Evolutionary conservation across 2,329 filamentous ascomycete species (phyloP), one percentile per base, ranked within the genome.

Genomic region (Talaromyces piceae): DNA sequence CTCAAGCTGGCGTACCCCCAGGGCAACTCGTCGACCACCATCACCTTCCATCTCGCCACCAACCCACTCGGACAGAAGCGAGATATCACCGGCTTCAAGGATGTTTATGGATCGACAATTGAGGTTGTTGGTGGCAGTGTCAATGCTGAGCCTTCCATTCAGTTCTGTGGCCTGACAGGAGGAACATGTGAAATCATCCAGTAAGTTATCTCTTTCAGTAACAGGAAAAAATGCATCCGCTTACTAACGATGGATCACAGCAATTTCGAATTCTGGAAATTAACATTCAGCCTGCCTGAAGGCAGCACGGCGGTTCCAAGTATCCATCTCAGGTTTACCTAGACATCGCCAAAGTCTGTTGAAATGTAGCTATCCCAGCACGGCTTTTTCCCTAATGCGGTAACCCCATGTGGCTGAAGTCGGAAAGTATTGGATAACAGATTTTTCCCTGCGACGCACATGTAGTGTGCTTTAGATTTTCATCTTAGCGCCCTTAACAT

Each of bases 1-100:
- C 63, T 84, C 5, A 72, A 70, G 9, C 60, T 84, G 2, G 73
- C 73, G 0, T 84, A 84, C 55, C 80, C 80, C 0, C 56, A 66
- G 12, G 80, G 78, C 1, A 78, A 74, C 41, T 59, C 67, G 0
- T 66, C 64, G 3, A 78, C 75, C 22, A 64, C 72, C 13, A 82
- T 82, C 59, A 73, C 70, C 1, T 70, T 82, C 44, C 50, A 8
- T 45, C 54, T 27, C 13, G 49, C 57, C 2, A 39, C 56, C 0
- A 59, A 59, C 37, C 57, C 56, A 1, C 55, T 58, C 2, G 53
- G 56, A 0, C 45, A 18, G 9, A 51, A 49, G 30, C 45, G 57
- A 1, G 57, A 51, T 39, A 52, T 52, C 11, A 28, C 25, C 22
- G 43, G 51, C 0, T 18, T 59, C 0, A 33, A 46, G 3, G 57